Evolutionary conservation across 208 protist genomes (phyloP), one percentile per base, ranked within the genome.

Genomic region (Leishmania lainsoni): DNA sequence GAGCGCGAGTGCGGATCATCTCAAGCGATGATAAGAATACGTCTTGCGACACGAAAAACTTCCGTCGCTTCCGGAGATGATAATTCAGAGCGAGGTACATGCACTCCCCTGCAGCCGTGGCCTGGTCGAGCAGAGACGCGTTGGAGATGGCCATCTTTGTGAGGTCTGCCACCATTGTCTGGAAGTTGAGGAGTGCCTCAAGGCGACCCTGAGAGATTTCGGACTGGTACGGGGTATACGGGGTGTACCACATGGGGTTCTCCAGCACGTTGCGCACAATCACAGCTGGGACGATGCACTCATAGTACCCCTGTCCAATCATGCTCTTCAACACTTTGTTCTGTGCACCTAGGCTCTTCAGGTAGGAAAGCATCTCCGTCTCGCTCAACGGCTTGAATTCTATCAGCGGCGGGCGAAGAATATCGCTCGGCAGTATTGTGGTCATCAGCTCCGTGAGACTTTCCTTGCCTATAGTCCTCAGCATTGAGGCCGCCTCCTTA

Each of bases 241-340:
- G 98, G 12, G 99, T 99, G 90, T 99, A 99, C 99, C 99, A 99
- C 49, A 94, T 97, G 69, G 99, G 99, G 82, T 99, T 99, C 90
- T 99, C 98, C 78, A 99, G 83, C 42, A 99, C 88, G 83, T 99
- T 99, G 72, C 99, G 91, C 85, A 98, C 81, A 79, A 99, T 99
- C 0, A 98, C 97, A 26, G 91, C 77, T 12, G 98, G 98, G 35
- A 93, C 91, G 29, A 97, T 92, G 49, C 91, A 97, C 76, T 95
- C 94, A 87, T 99, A 98, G 90, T 97, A 99, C 26, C 97, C 97
- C 82, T 97, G 92, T 20, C 97, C 97, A 84, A 99, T 98, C 86
- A 98, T 98, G 76, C 83, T 96, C 83, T 98, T 98, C 35, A 92
- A 61, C 0, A 99, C 75, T 74, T 93, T 91, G 85, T 99, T 99